phyloP scores from a whole-genome alignment of 495 filamentous ascomycete species.

The Xylona heveae region DNA sequence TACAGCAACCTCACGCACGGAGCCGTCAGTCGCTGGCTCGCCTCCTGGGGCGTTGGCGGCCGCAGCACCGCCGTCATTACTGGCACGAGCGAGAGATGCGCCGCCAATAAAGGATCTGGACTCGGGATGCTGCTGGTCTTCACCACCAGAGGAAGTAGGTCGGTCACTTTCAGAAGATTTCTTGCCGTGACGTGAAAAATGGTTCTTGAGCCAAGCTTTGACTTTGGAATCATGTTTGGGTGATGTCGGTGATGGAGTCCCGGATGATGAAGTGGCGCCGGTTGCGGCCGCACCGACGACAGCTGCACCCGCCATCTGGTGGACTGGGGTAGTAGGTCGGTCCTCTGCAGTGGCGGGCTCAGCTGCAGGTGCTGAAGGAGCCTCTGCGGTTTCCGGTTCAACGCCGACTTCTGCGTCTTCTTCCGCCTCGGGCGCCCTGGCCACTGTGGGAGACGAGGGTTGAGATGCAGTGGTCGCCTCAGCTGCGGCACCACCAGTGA shows the following conservation, averaged over 20 bases:
- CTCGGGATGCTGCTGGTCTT: neutral
- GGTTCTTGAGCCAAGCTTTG: slow-evolving; percentile 5
- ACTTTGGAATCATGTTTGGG: neutral
- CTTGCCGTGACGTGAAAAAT: slow-evolving; percentile 2
- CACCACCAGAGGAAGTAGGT: too few relatives aligned
- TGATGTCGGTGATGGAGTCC: neutral
- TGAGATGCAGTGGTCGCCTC: neutral
- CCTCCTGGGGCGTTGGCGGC: too few relatives aligned
- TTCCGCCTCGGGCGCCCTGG: neutral
- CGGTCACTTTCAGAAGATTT: neutral
- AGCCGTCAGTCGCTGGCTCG: too few relatives aligned
- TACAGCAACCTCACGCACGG: neutral
- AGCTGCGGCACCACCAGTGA: neutral
- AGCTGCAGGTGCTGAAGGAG: neutral
- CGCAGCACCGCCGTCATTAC: neutral
- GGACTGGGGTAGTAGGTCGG: too few relatives aligned
- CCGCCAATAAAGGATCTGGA: slow-evolving; percentile 1
- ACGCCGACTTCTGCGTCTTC: neutral
- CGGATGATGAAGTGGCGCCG: too few relatives aligned
- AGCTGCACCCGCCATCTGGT: too few relatives aligned
- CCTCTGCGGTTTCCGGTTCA: neutral
- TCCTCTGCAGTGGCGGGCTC: neutral
- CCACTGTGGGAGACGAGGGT: neutral
- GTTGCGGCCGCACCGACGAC: too few relatives aligned
- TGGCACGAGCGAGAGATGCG: neutral